These are phyloP conservation scores for Seminavis robusta DNA, from an alignment of 108 stramenopile genomes.

Conservation along the genomic window DNA sequence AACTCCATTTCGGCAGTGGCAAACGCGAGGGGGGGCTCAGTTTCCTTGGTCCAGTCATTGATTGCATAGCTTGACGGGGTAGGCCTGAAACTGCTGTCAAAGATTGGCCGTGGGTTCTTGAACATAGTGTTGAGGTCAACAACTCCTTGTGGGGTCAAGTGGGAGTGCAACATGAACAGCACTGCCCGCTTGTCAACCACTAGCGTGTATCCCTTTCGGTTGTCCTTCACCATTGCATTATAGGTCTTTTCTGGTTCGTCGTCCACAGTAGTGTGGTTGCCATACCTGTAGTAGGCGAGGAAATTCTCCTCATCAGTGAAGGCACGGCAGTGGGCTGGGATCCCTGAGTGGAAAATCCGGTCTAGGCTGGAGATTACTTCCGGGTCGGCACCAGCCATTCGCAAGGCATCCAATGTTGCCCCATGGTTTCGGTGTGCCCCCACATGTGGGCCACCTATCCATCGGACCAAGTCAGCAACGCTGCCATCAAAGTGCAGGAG, in stretches of 20 bases:
- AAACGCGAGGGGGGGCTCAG: background rate
- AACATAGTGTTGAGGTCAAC: too few species aligned
- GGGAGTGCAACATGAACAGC: constrained; percentile 1
- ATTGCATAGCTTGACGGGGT: background rate
- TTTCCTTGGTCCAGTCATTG: constrained; percentile 13
- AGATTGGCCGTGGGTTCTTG: too few species aligned
- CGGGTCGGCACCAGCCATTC: background rate
- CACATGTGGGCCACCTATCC: too few species aligned
- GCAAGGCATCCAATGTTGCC: too few species aligned
- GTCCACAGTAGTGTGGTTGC: constrained; percentile 11
- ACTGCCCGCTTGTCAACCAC: background rate
- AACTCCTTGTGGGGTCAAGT: too few species aligned
- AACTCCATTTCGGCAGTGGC: background rate
- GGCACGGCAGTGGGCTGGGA: too few species aligned
- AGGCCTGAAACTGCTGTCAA: too few species aligned
- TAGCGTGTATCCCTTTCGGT: too few species aligned
- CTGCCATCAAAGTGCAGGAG: too few species aligned
- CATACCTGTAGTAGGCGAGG: constrained; percentile 6
- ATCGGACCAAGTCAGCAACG: too few species aligned
- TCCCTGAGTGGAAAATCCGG: constrained; percentile 1
- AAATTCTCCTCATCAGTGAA: constrained; percentile 7
- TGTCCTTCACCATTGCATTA: constrained; percentile 9
- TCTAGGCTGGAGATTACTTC: background rate
- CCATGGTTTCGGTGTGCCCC: too few species aligned
- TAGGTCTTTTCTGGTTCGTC: background rate